Percentiles rank a stretch among this genome's conserved stretches.
These are phyloP conservation scores for Candida xyloterini DNA, from an alignment of 805 yeast genomes.

Conservation along the genomic window DNA sequence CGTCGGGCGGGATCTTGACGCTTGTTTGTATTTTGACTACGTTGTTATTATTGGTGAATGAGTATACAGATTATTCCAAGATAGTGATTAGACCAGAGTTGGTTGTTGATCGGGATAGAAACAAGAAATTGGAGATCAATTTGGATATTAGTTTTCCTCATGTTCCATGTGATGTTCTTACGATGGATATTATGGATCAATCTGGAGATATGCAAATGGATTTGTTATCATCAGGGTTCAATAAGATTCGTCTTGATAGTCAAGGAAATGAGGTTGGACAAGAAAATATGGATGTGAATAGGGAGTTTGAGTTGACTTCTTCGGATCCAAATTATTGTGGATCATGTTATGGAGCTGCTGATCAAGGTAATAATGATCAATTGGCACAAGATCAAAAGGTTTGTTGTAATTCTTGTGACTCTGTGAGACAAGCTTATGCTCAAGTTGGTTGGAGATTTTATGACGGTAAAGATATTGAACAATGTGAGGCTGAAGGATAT, in stretches of 20 bases:
- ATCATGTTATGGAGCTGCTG: constrained; percentile 81
- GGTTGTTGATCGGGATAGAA: constrained; percentile 81
- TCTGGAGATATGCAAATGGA: constrained; percentile 83
- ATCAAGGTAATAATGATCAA: constrained; percentile 49
- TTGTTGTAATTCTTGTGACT: constrained; percentile 85
- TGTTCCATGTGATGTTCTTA: constrained; percentile 78
- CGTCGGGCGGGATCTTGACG: constrained; percentile 88
- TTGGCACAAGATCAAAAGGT: constrained; percentile 39
- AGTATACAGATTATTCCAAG: constrained; percentile 70
- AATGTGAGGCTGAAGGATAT: constrained; percentile 88
- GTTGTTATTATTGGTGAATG: constrained; percentile 61
- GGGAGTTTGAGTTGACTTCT: constrained; percentile 23
- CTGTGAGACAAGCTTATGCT: constrained; percentile 78
- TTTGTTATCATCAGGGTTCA: constrained; percentile 66
- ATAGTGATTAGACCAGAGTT: constrained; percentile 76
- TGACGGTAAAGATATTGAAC: constrained; percentile 84
- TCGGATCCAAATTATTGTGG: constrained; percentile 63
- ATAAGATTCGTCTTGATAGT: constrained; percentile 58
- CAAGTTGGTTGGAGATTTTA: constrained; percentile 80
- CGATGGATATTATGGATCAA: constrained; percentile 84
- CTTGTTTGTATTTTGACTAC: constrained; percentile 63
- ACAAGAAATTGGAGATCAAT: constrained; percentile 71
- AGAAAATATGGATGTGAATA: constrained; percentile 41
- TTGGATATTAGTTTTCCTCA: constrained; percentile 81
- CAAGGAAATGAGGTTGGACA: constrained; percentile 47